A percentile compares a stretch with the other conserved stretches of the same genome.
These are phyloP conservation scores for Achaetomiella virescens DNA, from an alignment of 495 filamentous ascomycete genomes.

Conservation along the genomic window DNA sequence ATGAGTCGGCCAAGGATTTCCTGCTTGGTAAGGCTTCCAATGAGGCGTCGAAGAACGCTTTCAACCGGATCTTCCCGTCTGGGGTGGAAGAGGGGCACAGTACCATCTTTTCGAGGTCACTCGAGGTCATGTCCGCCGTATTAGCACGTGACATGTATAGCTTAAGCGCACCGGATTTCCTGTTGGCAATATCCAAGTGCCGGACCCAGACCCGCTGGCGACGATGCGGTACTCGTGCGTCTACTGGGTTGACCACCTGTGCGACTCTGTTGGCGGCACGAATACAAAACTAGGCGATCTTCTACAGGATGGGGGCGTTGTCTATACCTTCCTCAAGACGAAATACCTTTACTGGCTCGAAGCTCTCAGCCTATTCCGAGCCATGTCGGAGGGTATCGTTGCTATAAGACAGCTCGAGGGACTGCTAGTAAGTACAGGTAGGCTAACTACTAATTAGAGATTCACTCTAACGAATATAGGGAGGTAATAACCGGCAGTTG, in stretches of 20 bases:
- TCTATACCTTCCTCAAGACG: not conserved
- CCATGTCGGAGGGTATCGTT: not conserved
- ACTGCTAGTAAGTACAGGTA: no score
- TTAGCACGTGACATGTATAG: slow-evolving; percentile 3
- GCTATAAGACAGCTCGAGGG: no score
- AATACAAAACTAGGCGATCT: not conserved
- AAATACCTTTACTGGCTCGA: no score
- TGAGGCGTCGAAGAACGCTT: no score
- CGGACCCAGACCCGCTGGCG: slow-evolving; percentile 2
- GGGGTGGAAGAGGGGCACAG: not conserved
- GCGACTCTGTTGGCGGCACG: not conserved
- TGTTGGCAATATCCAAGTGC: not conserved
- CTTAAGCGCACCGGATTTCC: slow-evolving; percentile 2
- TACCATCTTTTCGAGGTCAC: slow-evolving; percentile 4
- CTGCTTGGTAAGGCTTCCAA: slow-evolving; percentile 12
- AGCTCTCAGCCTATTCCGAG: not conserved
- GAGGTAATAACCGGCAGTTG: no score
- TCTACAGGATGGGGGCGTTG: not conserved
- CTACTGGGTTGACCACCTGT: not conserved
- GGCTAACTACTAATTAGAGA: no score
- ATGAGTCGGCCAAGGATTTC: slow-evolving; percentile 27
- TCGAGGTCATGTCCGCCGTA: not conserved
- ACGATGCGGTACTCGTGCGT: slow-evolving; percentile 7
- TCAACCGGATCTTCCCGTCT: not conserved
- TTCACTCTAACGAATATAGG: no score